phyloP scores from a whole-genome alignment of 305 asterid genomes.

The Ajuga reptans region DNA sequence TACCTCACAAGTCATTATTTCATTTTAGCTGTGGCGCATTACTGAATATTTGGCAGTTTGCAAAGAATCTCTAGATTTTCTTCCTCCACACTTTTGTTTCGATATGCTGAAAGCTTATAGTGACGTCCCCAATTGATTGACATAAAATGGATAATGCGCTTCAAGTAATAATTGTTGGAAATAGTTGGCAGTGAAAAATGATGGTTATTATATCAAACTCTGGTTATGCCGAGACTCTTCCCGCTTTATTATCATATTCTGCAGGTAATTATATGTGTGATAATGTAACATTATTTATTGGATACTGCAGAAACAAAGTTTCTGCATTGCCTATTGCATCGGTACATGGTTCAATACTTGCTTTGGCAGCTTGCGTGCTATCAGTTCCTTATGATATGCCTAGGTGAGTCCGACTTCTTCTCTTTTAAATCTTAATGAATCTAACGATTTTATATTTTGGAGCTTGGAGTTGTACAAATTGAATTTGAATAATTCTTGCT shows the following conservation, averaged over 20 bases:
- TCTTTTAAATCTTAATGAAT: not conserved
- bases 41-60: too few relatives aligned
- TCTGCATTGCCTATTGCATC: conserved; percentile 65
- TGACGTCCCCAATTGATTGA: too few relatives aligned
- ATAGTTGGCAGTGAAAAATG: not conserved
- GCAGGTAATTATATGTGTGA: not conserved
- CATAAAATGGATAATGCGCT: too few relatives aligned
- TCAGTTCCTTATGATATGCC: conserved; percentile 99
- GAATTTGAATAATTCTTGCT: conserved; percentile 5
- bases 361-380: conserved; percentile 89
- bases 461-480: not conserved
- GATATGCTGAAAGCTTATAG: too few relatives aligned
- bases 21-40: too few relatives aligned
- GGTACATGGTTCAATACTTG: conserved; percentile 87
- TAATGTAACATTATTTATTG: conserved; percentile 19
- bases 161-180: not conserved
- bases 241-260: not conserved
- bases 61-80: too few relatives aligned
- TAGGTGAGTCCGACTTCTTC: conserved; percentile 39
- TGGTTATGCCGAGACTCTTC: not conserved
- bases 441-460: not conserved
- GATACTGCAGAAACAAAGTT: conserved; percentile 49
- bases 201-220: not conserved
- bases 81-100: too few relatives aligned
- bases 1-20: too few relatives aligned